Evolutionary conservation across 192 early-diverging fungal species (phyloP), one percentile per base, ranked within the genome.

Genomic region (Podila epigama): DNA sequence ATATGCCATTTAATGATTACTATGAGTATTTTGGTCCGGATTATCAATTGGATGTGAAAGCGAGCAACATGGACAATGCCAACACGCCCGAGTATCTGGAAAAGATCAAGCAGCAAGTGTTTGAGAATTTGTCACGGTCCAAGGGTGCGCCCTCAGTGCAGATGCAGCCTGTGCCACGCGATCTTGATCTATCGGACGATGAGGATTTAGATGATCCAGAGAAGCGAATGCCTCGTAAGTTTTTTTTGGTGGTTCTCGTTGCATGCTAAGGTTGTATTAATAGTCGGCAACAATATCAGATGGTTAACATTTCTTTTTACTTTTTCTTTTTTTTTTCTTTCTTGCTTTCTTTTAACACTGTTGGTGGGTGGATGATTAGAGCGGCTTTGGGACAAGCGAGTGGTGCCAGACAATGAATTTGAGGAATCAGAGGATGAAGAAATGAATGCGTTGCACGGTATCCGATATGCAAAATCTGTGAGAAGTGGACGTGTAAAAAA

Each of bases 21-120:
- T 92, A 89, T 63, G 89, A 91, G 56, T 95, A 95, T 78, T 99
- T 90, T 81, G 95, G 93, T 22, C 96, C 95, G 6, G 94, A 97
- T 53, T 96, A 92, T 79, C 82, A 84, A 39, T 79, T 99, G 34
- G 93, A 96, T 54, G 92, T 93, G 4, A 90, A 92, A 1, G 84
- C 92, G 34, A 96, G 90, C 67, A 94, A 93, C 63, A 91, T 93
- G 87, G 87, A 90, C 37, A 94, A 99, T 72, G 85, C 86, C 51
- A 99, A 99, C 79, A 90, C 91, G 7, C 86, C 89, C 39, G 84
- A 92, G 70, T 93, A 94, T 63, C 83, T 98, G 58, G 92, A 95
- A 58, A 84, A 86, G 55, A 91, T 96, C 53, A 87, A 80, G 78
- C 81, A 85, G 56, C 75, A 82, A 34, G 85, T 89, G 37, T 81